Evolutionary conservation across 1,284 basidiomycete genomes (phyloP).

Genomic region (Cryptococcus amylolentus): DNA sequence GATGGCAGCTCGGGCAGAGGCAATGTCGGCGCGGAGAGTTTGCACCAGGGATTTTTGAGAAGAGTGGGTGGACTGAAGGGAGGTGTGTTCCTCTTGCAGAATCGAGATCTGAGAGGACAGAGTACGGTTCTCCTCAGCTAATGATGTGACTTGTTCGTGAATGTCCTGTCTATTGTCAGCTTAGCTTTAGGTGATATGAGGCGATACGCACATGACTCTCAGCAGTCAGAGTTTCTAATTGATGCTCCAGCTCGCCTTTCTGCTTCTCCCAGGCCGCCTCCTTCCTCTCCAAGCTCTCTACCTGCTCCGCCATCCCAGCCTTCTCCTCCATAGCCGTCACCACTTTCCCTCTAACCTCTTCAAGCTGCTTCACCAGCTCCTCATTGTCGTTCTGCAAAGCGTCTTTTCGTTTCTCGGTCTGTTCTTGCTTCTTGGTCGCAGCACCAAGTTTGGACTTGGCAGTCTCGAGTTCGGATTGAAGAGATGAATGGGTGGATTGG

Average conservation of each 20-base stretch:
- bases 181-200: neutral
- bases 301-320: conserved; percentile 31
- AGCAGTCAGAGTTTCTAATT: conserved; percentile 14
- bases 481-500: conserved; percentile 11
- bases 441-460: conserved; percentile 21
- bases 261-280: conserved; percentile 28
- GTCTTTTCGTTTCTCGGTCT: conserved; percentile 37
- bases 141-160: conserved; percentile 15
- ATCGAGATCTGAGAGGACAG: conserved; percentile 7
- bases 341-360: conserved; percentile 46
- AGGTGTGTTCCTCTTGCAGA: conserved; percentile 9
- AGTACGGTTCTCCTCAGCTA: conserved; percentile 16
- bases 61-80: neutral
- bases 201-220: conserved; percentile 16
- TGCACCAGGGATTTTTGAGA: neutral
- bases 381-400: conserved; percentile 47
- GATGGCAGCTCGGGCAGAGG: neutral
- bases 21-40: neutral
- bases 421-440: conserved; percentile 38
- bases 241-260: conserved; percentile 22
- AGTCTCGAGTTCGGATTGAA: conserved; percentile 22
- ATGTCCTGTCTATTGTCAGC: conserved; percentile 8
- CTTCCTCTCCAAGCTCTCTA: conserved; percentile 34
- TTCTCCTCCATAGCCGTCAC: conserved; percentile 46
- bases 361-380: conserved; percentile 46